Base-by-base conservation (phyloP, 2,329 filamentous ascomycete species). In the Stagonosporopsis rhizophila region DNA sequence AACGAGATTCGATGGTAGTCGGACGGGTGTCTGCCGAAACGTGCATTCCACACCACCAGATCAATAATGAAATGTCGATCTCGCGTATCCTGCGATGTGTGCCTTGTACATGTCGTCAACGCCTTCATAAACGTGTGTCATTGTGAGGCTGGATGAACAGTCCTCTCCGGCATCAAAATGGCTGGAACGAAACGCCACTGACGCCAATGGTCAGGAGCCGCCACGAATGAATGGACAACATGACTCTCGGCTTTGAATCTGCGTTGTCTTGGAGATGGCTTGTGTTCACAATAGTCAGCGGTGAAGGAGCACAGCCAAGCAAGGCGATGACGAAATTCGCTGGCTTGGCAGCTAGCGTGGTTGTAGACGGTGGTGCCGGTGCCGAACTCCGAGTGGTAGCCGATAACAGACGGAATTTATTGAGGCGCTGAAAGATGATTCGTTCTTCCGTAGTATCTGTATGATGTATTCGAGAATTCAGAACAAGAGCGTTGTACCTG, bases 241-340 rank as follows among this genome's bases (percentile, higher is more conserved):
- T 45, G 39, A 14, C 12, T 39, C 45, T 56, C 27, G 46, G 46
- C 52, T 8, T 12, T 28, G 14, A 50, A 17, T 28, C 15, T 28
- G 34, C 28, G 14, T 22, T 30, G 20, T 45, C 46, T 56, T 56
- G 52, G 52, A 11, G 11, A 22, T 38, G 41, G 46, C 41, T 42
- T 51, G 37, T 37, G 47, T 56, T 38, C 41, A 51, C 22, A 35
- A 20, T 34, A 20, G 15, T 44, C 20, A n/a, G 39, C 40, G n/a
- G 17, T 22, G 37, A 17, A 56, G 35, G 46, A 41, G 27, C 46
- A 15, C 17, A 42, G 53, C 47, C 53, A 56, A 56, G 53, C n/a
- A n/a, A n/a, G 28, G 5, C 7, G 19, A 56, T 56, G 46, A 56
- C 46, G 52, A 50, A 38, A 42, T 19, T 30, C 41, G 53, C 41